Percentiles rank a stretch among this genome's conserved stretches.
Evolutionary conservation across 106 monocot genomes (phyloP).

Genomic region (Chionographis japonica): DNA sequence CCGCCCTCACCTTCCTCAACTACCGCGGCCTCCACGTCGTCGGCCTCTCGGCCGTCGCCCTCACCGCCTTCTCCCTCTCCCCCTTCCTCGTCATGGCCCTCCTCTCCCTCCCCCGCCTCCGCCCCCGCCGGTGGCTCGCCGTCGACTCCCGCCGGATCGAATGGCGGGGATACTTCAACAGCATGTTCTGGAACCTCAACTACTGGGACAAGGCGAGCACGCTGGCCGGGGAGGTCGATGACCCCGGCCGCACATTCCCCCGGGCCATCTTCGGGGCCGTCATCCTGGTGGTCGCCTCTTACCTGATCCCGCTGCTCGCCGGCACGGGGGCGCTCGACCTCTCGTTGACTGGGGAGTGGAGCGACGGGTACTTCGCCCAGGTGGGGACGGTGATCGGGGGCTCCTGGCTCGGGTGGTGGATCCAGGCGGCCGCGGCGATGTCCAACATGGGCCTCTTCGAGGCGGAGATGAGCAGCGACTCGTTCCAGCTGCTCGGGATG

Average conservation of each 20-base stretch:
- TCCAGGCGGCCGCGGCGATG: conserved; percentile 79
- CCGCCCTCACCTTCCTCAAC: conserved; percentile 72
- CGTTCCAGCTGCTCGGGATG: conserved; percentile 89
- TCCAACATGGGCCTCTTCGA: conserved; percentile 92
- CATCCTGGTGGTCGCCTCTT: conserved; percentile 56
- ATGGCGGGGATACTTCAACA: conserved; percentile 60
- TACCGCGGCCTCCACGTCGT: conserved; percentile 86
- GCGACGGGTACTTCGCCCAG: conserved; percentile 73
- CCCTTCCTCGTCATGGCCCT: conserved; percentile 61
- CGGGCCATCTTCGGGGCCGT: conserved; percentile 65
- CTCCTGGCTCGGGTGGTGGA: conserved; percentile 68
- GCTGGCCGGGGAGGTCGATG: conserved; percentile 80
- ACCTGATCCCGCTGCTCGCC: conserved; percentile 65
- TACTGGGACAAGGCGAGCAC: conserved; percentile 98
- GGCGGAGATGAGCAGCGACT: conserved; percentile 90
- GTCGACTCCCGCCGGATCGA: conserved; percentile 21
- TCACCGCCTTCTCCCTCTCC: conserved; percentile 69
- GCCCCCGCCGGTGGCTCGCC: conserved; percentile 48
- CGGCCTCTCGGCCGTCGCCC: conserved; percentile 56
- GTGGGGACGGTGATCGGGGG: conserved; percentile 71
- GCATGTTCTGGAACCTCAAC: conserved; percentile 92
- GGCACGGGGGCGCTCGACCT: conserved; percentile 62
- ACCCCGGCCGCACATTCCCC: conserved; percentile 60
- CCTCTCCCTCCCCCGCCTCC: conserved; percentile 51
- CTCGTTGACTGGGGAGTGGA: conserved; percentile 52